Evolutionary conservation across 2,329 filamentous ascomycete genomes (phyloP).

Genomic region (Ophiocordyceps camponoti-floridani): DNA sequence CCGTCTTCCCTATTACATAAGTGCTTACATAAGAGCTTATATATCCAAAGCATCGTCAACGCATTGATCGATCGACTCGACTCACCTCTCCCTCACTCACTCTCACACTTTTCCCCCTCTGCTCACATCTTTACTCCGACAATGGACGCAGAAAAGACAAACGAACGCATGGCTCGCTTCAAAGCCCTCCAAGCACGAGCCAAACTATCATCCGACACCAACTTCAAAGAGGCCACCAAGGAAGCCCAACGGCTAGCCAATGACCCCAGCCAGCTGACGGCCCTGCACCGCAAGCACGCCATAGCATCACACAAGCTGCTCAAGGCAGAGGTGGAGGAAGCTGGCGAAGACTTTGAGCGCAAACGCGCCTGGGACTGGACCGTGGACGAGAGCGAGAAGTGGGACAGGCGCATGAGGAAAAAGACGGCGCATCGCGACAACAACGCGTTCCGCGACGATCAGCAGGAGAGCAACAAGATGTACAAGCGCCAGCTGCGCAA

Average conservation of each 20-base stretch:
- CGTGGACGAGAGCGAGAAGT: constrained; percentile 78
- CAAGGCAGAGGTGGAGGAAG: constrained; percentile 74
- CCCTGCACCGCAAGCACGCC: constrained; percentile 70
- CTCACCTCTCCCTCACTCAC: too few species aligned
- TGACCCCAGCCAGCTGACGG: constrained; percentile 59
- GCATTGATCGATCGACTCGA: too few species aligned
- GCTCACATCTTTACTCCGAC: too few species aligned
- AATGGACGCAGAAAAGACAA: constrained; percentile 24
- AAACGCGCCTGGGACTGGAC: constrained; percentile 99
- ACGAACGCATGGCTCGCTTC: constrained; percentile 65
- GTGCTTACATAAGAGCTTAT: too few species aligned
- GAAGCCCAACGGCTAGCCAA: constrained; percentile 66
- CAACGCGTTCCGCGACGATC: constrained; percentile 80
- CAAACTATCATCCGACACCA: constrained; percentile 52
- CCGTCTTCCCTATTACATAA: too few species aligned
- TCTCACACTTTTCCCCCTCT: too few species aligned
- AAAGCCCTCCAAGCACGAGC: constrained; percentile 72
- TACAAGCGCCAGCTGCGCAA: constrained; percentile 83
- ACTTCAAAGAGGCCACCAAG: constrained; percentile 66
- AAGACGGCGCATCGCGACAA: constrained; percentile 66
- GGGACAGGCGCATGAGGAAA: constrained; percentile 83
- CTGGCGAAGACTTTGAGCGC: constrained; percentile 85
- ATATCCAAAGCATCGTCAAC: too few species aligned
- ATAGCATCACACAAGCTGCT: constrained; percentile 83
- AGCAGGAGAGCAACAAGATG: constrained; percentile 71